Evolutionary conservation across 2,329 filamentous ascomycete genomes (phyloP).

Genomic region (Penicillium sp.): DNA sequence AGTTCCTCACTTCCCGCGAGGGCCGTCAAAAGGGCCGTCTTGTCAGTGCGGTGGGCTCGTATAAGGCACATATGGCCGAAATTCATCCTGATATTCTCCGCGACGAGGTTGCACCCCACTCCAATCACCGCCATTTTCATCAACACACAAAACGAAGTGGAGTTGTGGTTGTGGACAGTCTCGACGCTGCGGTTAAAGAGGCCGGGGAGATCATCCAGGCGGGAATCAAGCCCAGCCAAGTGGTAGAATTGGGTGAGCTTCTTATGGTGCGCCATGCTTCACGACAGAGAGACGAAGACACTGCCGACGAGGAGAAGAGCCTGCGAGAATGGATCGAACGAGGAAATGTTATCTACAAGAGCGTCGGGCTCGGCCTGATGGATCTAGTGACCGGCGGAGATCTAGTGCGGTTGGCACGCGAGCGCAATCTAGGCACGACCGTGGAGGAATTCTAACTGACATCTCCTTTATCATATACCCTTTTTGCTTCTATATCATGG

Average conservation of each 20-base stretch:
- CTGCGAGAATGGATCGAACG: slow-evolving; percentile 56
- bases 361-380: slow-evolving; percentile 63
- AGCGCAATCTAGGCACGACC: slow-evolving; percentile 50
- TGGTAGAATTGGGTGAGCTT: slow-evolving; percentile 84
- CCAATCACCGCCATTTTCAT: slow-evolving; percentile 45
- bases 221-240: slow-evolving; percentile 62
- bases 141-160: slow-evolving; percentile 53
- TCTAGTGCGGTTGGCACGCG: slow-evolving; percentile 52
- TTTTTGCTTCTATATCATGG: slow-evolving; percentile 3
- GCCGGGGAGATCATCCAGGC: slow-evolving; percentile 82
- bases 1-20: slow-evolving; percentile 60
- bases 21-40: slow-evolving; percentile 42
- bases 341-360: slow-evolving; percentile 65
- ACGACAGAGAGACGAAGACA: slow-evolving; percentile 27
- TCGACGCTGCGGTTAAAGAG: slow-evolving; percentile 73
- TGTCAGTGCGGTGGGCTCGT: slow-evolving; percentile 45
- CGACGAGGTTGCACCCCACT: slow-evolving; percentile 51
- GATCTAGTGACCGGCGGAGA: slow-evolving; percentile 59
- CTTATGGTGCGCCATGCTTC: slow-evolving; percentile 57
- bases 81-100: slow-evolving; percentile 69
- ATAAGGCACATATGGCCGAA: slow-evolving; percentile 71
- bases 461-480: slow-evolving; percentile 11
- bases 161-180: slow-evolving; percentile 59
- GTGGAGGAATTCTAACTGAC: slow-evolving; percentile 39
- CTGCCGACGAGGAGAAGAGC: slow-evolving; percentile 35